Conservation (phyloP, 2,329 filamentous ascomycete genomes). For the Aspergillus flavus region DNA sequence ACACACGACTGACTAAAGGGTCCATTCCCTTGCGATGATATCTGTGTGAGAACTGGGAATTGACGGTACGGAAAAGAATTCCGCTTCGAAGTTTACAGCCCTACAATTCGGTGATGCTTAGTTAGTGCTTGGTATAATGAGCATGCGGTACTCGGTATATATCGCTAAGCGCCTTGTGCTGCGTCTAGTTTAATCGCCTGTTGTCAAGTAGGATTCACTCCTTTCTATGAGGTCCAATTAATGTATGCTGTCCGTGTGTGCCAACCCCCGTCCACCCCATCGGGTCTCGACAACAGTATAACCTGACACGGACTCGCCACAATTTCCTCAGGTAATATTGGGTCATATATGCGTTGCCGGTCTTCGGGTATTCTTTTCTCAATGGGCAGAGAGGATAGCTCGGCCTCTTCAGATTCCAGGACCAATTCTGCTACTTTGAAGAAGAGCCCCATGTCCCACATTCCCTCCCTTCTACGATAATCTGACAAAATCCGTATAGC, state of each 20-base stretch:
- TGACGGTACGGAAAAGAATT: background rate
- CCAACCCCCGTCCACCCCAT: background rate
- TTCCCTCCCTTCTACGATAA: conserved; percentile 18
- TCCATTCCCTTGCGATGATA: background rate
- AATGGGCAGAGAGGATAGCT: conserved; percentile 10
- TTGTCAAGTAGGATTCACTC: background rate
- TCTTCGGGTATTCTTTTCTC: conserved; percentile 17
- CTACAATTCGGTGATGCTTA: background rate
- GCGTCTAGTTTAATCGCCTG: background rate
- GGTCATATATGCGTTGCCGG: conserved; percentile 6
- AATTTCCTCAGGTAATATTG: background rate
- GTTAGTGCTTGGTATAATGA: background rate
- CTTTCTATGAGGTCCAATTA: background rate
- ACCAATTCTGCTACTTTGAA: conserved; percentile 11
- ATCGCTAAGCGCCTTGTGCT: background rate
- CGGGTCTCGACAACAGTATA: background rate
- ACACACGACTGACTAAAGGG: background rate
- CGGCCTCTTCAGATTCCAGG: conserved; percentile 21
- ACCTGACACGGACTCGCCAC: background rate
- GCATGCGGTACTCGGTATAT: background rate
- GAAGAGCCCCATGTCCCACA: conserved; percentile 19
- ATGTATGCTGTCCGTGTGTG: background rate
- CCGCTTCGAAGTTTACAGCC: background rate
- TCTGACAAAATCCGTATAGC: conserved; percentile 25
- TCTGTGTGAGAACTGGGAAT: background rate